Base-by-base conservation (phyloP, 2,329 filamentous ascomycete genomes). In the Cladosporium cucumerinum region DNA sequence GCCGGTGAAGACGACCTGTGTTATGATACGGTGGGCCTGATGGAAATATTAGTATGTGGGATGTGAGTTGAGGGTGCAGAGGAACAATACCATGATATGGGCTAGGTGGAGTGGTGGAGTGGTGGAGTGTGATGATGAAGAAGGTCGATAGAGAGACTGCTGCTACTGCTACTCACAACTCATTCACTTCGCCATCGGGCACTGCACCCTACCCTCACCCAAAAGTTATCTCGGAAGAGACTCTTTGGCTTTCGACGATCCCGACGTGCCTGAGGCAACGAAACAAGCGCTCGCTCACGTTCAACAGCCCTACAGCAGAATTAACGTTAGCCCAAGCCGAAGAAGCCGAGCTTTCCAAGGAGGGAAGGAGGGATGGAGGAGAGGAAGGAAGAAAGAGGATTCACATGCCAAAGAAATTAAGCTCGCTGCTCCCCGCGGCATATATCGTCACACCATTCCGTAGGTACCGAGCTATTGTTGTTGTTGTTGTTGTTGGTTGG, bases 1-100 rank as follows among this genome's bases (percentile, higher is more conserved):
- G 82, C 94, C 94, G 74, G 92, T 93, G 71, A 98, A 78, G 80
- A 97, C 88, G 80, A 97, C 93, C 82, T 96, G 92, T 68, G 92
- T 92, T 82, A 99, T 89, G 80, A 97, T 90, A 75, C 93, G 91
- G 83, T 98, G 92, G 78, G 94, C 94, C 94, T 97, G 72, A 14
- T 97, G 72, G 3, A 18, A 14, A 5, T 10, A 30, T 58, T 34
- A 64, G 52, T 21, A 34, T 18, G 21, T 1, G 11, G 18, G n/a
- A 28, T 39, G 23, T 12, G 7, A 1, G 4, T 10, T 4, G 18
- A 21, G 5, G 26, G n/a, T 1, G 18, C 39, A n/a, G 14, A 39
- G 8, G 16, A 21, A 14, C 23, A 28, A 36, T 52, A 62, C 60
- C 60, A 62, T 62, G 60, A 62, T 78, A 62, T 78, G 72, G 76